Conservation (phyloP, 306 rosid genomes). For the Astragalus glycyphyllos region DNA sequence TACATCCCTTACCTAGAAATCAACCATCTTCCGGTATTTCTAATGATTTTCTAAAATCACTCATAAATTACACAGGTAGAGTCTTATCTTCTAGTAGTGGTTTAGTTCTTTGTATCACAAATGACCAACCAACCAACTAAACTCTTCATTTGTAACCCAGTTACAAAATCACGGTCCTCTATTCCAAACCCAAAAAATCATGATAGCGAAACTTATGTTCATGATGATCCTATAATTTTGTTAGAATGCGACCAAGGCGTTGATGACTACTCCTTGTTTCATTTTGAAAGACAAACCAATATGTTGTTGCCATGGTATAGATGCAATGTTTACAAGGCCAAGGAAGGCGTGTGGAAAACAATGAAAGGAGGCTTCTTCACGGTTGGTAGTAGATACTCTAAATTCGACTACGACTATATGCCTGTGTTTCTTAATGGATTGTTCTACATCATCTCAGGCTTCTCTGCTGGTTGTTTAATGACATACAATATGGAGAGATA, state of each 20-base stretch:
- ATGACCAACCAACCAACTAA: too few species aligned
- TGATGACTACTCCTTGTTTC: neutral
- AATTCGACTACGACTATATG: neutral
- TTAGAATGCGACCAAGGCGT: neutral
- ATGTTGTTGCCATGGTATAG: neutral
- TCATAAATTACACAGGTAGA: too few species aligned
- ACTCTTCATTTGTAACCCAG: too few species aligned
- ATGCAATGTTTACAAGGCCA: neutral
- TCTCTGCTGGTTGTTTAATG: constrained; percentile 1
- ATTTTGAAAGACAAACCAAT: neutral
- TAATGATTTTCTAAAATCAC: too few species aligned
- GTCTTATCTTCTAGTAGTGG: too few species aligned
- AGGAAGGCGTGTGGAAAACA: constrained; percentile 13
- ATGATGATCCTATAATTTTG: neutral
- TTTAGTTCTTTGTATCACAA: too few species aligned
- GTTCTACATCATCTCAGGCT: neutral
- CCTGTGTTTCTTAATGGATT: neutral
- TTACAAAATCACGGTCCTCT: neutral
- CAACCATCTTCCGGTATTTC: too few species aligned
- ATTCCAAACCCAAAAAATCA: neutral
- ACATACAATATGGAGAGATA: constrained; percentile 20
- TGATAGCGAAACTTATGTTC: neutral
- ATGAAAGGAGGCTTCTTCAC: neutral
- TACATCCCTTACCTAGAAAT: too few species aligned
- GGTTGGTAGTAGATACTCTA: neutral